Percentiles rank a stretch among this genome's conserved stretches.
Conservation (phyloP, 2,329 filamentous ascomycete genomes). For the Phialophora chinensis region DNA sequence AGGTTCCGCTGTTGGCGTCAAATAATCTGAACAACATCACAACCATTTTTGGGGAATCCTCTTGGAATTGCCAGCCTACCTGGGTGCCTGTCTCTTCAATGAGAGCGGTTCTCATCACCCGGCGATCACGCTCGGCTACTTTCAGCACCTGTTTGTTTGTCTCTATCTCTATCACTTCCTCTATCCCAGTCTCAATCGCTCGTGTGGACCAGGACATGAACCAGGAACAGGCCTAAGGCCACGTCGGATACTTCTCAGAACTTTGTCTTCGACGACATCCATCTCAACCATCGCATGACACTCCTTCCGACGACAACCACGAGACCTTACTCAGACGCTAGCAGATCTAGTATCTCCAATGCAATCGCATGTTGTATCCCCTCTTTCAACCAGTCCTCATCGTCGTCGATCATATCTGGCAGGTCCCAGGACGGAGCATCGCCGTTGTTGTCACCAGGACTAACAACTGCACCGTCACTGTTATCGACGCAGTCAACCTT, state of each 20-base stretch:
- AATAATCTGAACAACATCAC: background rate
- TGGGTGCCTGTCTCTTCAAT: too few species aligned
- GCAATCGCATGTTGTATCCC: background rate
- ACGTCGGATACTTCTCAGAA: background rate
- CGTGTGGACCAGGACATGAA: background rate
- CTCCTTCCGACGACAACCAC: background rate
- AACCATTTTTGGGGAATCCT: background rate
- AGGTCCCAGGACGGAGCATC: background rate
- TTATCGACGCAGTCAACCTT: background rate
- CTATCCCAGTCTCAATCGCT: background rate
- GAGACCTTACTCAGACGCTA: background rate
- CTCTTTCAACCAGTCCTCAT: constrained; percentile 8
- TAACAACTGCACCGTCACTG: background rate
- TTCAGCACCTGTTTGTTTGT: background rate
- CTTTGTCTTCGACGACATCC: background rate
- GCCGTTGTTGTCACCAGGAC: background rate
- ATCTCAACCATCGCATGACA: background rate
- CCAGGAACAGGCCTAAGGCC: background rate
- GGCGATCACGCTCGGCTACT: background rate
- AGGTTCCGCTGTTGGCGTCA: background rate
- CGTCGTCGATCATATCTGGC: constrained; percentile 1
- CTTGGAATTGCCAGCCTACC: background rate
- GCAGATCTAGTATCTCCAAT: background rate
- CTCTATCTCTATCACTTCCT: background rate
- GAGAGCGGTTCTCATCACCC: background rate